Evolutionary conservation across 1,284 basidiomycete species (phyloP).

Genomic region (Singerocomus rubriflavus): DNA sequence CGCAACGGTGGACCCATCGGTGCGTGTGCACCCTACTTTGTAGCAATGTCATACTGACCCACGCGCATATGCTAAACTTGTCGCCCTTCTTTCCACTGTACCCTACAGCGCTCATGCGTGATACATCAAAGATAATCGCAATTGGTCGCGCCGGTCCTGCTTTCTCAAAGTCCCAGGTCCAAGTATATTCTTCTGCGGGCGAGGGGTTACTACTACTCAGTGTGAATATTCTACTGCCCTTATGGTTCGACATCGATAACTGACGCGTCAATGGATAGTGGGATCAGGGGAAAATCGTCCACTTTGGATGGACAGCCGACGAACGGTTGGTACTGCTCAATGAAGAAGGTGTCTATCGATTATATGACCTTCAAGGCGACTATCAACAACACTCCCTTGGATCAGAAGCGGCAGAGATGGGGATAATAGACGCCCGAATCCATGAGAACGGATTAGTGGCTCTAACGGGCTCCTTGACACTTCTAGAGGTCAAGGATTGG

Average conservation of each 20-base stretch:
- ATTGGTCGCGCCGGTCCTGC: slow-evolving; percentile 61
- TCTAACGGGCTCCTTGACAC: slow-evolving; percentile 70
- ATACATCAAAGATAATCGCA: slow-evolving; percentile 78
- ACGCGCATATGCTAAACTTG: not conserved
- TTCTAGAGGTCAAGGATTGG: slow-evolving; percentile 87
- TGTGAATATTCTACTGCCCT: slow-evolving; percentile 50
- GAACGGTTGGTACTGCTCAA: slow-evolving; percentile 85
- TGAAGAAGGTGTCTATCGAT: slow-evolving; percentile 87
- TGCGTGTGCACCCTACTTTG: slow-evolving; percentile 32
- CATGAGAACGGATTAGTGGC: slow-evolving; percentile 88
- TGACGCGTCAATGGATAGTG: slow-evolving; percentile 50
- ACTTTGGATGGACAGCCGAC: slow-evolving; percentile 80
- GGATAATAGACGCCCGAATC: slow-evolving; percentile 81
- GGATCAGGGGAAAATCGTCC: slow-evolving; percentile 79
- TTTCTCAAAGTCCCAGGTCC: slow-evolving; percentile 73
- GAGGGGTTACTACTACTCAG: slow-evolving; percentile 63
- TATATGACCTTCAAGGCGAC: slow-evolving; percentile 86
- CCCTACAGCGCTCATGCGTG: slow-evolving; percentile 77
- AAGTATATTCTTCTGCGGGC: slow-evolving; percentile 73
- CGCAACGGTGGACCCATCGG: slow-evolving; percentile 88
- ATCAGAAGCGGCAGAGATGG: slow-evolving; percentile 80
- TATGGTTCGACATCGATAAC: not conserved
- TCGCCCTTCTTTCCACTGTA: not conserved
- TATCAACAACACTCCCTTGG: slow-evolving; percentile 87
- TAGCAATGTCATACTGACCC: not conserved